Conservation (phyloP, 352 stramenopile genomes). For the Blastocystis sp. region DNA sequence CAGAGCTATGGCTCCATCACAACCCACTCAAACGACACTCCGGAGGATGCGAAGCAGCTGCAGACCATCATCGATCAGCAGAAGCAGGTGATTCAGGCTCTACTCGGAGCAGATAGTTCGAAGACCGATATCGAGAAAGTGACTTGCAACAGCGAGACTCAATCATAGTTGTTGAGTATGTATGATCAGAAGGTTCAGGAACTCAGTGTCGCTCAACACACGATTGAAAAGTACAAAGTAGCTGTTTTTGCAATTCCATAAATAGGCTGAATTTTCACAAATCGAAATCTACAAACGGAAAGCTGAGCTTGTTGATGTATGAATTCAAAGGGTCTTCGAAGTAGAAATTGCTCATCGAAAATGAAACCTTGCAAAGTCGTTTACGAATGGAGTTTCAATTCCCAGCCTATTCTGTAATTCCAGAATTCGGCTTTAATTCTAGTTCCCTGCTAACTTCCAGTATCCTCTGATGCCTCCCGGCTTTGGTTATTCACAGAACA, state of each 20-base stretch:
- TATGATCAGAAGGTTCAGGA: slow-evolving; percentile 18
- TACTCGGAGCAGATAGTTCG: background rate
- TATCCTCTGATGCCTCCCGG: slow-evolving; percentile 21
- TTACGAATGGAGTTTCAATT: background rate
- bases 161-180: background rate
- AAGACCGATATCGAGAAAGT: slow-evolving; percentile 22
- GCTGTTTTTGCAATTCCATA: background rate
- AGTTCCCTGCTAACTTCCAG: background rate
- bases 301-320: background rate
- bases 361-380: background rate
- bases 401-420: background rate
- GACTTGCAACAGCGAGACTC: background rate
- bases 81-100: slow-evolving; percentile 37
- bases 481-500: slow-evolving; percentile 45
- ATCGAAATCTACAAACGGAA: background rate
- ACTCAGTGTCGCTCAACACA: background rate
- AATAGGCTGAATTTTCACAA: background rate
- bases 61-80: background rate
- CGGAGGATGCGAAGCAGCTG: background rate
- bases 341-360: slow-evolving; percentile 34
- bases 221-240: background rate
- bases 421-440: background rate
- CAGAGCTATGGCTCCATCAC: background rate
- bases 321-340: background rate
- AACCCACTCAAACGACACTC: background rate